Base-by-base conservation (phyloP, 140 eudicot genomes). In the Cichorium intybus region DNA sequence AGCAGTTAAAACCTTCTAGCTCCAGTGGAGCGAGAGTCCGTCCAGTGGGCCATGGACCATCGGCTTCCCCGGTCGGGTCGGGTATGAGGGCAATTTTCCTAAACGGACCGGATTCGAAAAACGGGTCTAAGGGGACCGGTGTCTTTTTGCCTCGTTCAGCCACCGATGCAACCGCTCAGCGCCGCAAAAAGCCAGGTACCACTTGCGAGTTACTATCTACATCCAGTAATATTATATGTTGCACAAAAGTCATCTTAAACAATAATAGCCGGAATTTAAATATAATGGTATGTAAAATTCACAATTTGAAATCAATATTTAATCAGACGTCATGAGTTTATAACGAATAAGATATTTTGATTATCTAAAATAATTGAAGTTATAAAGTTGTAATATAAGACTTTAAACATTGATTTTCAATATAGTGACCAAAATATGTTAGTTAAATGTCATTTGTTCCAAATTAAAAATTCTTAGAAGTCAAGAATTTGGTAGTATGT, bases 81-180 rank as follows among this genome's bases (percentile, higher is more conserved):
- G 90, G 90, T 48, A 80, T 87, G 90, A 72, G 78, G 69, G 95
- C 85, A 1, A 61, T 87, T 22, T 87, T 81, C 21, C 88, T 87
- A 4, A 82, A 78, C 6, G 75, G 81, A 48, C 17, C 75, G 70
- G 81, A 80, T 24, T 79, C 82, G 14, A 72, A 57, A 57, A 81
- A 24, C 6, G 85, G 74, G 51, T 58, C 75, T 14, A 12, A 51
- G 20, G 95, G 90, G 7, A 87, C 95, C 22, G 91, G 95, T 21
- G 90, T 87, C 20, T 87, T 87, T 80, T 61, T 87, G 80, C 95
- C 95, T 14, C 60, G 74, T 16, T 24, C 55, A 21, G 51, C 57
- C 46, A 62, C 29, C 27, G 55, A 47, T 35, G 37, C 56, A 48
- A 39, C 74, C 5, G 23, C 57, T 37, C 76, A 53, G 49, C 45